phyloP scores from a whole-genome alignment of 169 alveolate genomes.

The Cryptosporidium muris region DNA sequence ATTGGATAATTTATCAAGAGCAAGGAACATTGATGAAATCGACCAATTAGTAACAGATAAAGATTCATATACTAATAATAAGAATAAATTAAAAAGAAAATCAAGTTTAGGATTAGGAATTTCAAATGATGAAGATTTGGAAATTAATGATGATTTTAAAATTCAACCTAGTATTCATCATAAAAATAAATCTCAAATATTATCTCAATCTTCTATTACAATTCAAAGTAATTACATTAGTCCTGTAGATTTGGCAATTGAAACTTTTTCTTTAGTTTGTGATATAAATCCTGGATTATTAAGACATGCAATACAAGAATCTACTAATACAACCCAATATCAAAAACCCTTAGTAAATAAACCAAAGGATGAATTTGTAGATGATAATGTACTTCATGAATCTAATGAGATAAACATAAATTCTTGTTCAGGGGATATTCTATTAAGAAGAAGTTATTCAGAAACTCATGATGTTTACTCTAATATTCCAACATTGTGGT shows the following conservation, averaged over 20 bases:
- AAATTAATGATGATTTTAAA: no score
- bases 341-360: neutral
- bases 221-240: neutral
- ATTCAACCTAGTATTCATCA: no score
- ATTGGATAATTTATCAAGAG: constrained; percentile 14
- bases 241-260: constrained; percentile 62
- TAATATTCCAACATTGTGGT: constrained; percentile 29
- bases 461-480: constrained; percentile 1
- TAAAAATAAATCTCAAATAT: no score
- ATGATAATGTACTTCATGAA: neutral
- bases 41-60: neutral
- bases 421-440: no score
- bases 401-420: no score
- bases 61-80: no score
- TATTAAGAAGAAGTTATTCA: neutral
- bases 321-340: constrained; percentile 12
- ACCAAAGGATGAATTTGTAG: neutral
- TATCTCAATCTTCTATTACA: no score
- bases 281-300: constrained; percentile 60
- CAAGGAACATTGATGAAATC: neutral
- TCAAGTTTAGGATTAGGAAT: no score
- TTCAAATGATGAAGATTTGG: no score
- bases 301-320: constrained; percentile 65
- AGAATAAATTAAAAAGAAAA: no score
- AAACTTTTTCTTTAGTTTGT: constrained; percentile 56